Base-by-base conservation (phyloP, 345 rosid species). In the Camelina sativa region DNA sequence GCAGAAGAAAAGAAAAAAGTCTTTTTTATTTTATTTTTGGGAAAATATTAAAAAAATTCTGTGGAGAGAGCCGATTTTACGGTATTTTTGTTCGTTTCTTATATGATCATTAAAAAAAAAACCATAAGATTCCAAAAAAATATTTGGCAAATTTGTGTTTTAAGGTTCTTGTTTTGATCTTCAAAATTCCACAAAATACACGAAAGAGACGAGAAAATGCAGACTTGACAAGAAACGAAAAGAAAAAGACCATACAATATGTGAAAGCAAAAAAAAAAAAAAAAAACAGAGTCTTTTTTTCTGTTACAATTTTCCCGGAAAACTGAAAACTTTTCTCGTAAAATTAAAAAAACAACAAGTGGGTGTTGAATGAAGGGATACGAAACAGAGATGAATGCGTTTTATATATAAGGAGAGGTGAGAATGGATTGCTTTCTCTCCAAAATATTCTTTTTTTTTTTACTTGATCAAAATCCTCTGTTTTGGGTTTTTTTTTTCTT, bases 31-130 rank as follows among this genome's bases (percentile, higher is more conserved):
- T 15, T 13, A 0, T 11, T 15, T 58, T 25, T 25, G 28, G 28
- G 30, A 28, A 28, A 4, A 28, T 28, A 2, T 7, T 32, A 7
- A 32, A 34, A 9, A n/a, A n/a, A n/a, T 69, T 71, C 47, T 64
- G 51, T 72, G 77, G 77, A 59, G 53, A 78, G 51, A 72, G 69
- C 73, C 55, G 43, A 72, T 66, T 72, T 78, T 44, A 7, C 81
- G 77, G 81, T 65, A 44, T 35, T 58, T 65, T 65, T 48, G 37
- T 71, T 65, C 64, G 65, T 62, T 50, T 71, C 48, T 50, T 65
- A 48, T 65, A 32, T 71, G 69, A 69, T 61, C 19, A 46, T 1
- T 41, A 8, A 73, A 44, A 35, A n/a, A 16, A 11, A 64, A 54
- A 63, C 11, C 7, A 32, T 12, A 67, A 50, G 46, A 25, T 12